Base-by-base conservation (phyloP, 225 moss, liverwort and hornwort genomes). In the Straminergon stramineum region DNA sequence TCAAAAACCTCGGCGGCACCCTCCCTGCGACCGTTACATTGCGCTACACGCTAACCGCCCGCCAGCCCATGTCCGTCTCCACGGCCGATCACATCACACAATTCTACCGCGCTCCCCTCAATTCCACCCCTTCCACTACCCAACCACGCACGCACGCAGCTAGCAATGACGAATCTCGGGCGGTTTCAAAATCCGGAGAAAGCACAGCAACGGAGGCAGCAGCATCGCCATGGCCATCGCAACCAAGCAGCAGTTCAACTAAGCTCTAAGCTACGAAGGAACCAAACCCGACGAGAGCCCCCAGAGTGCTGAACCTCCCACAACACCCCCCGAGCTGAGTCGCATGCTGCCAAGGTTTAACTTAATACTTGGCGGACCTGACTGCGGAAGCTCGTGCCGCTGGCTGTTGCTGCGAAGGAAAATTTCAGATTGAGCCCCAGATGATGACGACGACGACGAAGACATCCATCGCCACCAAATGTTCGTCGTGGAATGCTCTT, bases 121-220 rank as follows among this genome's bases (percentile, higher is more conserved):
- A 68, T 84, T 56, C 39, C 56, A 68, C 69, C 68, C 53, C 56
- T 52, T 21, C 55, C 12, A n/a, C 17, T n/a, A 66, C 52, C 30
- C 67, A 37, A 53, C 21, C 66, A 69, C 83, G 11, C 83, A 57
- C 71, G 23, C 22, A 45, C 79, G 55, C 32, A 66, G 74, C 89
- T 83, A 85, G 43, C 75, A 87, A 60, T 60, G 76, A 23, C 52
- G 76, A 90, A 85, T 91, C 90, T 93, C 91, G 32, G 93, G 93
- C 65, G 93, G 93, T 88, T 93, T 93, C 13, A 89, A 65, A 84
- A 91, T 87, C 85, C 87, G 92, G 28, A 89, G 91, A 30, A 89
- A 89, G 77, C 91, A 89, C 61, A 87, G 77, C 58, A 88, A 31
- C 66, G 83, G 84, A 67, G 81, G 84, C 55, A 75, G 74, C 5